Evolutionary conservation across 2,329 filamentous ascomycete species (phyloP).

Genomic region (Aspergillus tubingensis): DNA sequence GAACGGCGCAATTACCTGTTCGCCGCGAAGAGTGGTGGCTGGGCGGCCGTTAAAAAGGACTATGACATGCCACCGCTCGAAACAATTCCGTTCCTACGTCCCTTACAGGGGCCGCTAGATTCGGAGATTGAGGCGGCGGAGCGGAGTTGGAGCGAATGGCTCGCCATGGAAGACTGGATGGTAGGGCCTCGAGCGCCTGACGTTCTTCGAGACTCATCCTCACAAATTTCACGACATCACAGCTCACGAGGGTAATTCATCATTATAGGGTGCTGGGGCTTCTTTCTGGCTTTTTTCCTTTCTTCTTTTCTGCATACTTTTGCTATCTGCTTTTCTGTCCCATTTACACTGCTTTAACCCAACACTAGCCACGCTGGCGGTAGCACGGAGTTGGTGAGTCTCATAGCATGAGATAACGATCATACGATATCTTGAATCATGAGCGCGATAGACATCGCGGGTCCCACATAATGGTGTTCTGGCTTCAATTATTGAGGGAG

Average conservation of each 20-base stretch:
- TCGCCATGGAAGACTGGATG: slow-evolving; percentile 99
- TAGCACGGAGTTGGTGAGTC: slow-evolving; percentile 7
- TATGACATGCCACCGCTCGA: slow-evolving; percentile 88
- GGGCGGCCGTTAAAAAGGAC: slow-evolving; percentile 83
- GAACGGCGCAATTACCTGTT: slow-evolving; percentile 95
- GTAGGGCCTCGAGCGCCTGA: slow-evolving; percentile 75
- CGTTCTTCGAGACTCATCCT: slow-evolving; percentile 40
- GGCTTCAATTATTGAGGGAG: slow-evolving; percentile 1
- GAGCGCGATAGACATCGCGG: slow-evolving; percentile 16
- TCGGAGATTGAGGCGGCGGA: slow-evolving; percentile 82
- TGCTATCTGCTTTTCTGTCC: background rate
- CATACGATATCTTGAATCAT: slow-evolving; percentile 15
- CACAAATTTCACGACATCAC: slow-evolving; percentile 36
- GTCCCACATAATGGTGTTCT: slow-evolving; percentile 9
- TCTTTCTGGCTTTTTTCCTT: background rate
- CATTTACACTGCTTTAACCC: background rate
- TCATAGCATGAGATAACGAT: slow-evolving; percentile 19
- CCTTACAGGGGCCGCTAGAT: slow-evolving; percentile 73
- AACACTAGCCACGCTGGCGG: background rate
- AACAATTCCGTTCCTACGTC: slow-evolving; percentile 81
- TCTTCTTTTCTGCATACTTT: slow-evolving; percentile 1
- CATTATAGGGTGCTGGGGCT: background rate
- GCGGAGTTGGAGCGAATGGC: slow-evolving; percentile 87
- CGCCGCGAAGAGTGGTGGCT: slow-evolving; percentile 87
- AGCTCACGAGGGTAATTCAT: slow-evolving; percentile 31